Evolutionary conservation across 1,139 yeast genomes (phyloP), one percentile per base, ranked within the genome.

Genomic region (Debaryomyces sp.): DNA sequence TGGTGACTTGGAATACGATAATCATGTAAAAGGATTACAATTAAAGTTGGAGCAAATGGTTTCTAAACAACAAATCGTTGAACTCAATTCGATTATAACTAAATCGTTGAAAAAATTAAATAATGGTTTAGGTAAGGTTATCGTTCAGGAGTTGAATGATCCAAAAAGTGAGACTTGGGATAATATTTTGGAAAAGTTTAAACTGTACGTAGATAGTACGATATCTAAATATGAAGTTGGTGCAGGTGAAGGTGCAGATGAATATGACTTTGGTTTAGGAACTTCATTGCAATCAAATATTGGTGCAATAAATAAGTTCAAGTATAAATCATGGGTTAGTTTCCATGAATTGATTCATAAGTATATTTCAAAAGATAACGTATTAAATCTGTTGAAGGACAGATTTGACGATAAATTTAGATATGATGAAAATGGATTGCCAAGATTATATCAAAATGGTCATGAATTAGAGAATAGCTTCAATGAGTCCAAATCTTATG

Each of bases 391-490:
- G 24, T 64, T 87, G 59, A 82, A 85, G 63, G 89, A 84, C 47
- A 72, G 81, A 52, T 94, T 94, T 68, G 98, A 92, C 59, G 89
- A 85, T 51, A 73, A 72, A 47, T 94, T 94, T 71, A 78, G 95
- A 57, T 94, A 88, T 64, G 97, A 91, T 65, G 84, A 80, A 42
- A 80, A 85, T 54, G 96, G 95, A 5, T 70, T 90, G 36, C 99
- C 99, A 6, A 79, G 83, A 45, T 77, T 92, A 43, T 94, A 96
- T 87, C 85, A 83, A 54, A 84, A 84, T 50, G 81, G 85, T 36
- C 76, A 75, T 39, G 96, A 92, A 59, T 80, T 94, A 48, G 96
- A 91, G 52, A 67, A 70, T 3, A 79, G 80, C 24, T 92, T 84
- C 59, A 74, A 75, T 49, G 66, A 70, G 17, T 84, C 97, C 2